A percentile compares a stretch with the other conserved stretches of the same genome.
Evolutionary conservation across 306 rosid genomes (phyloP).

Genomic region (Rosa chinensis): DNA sequence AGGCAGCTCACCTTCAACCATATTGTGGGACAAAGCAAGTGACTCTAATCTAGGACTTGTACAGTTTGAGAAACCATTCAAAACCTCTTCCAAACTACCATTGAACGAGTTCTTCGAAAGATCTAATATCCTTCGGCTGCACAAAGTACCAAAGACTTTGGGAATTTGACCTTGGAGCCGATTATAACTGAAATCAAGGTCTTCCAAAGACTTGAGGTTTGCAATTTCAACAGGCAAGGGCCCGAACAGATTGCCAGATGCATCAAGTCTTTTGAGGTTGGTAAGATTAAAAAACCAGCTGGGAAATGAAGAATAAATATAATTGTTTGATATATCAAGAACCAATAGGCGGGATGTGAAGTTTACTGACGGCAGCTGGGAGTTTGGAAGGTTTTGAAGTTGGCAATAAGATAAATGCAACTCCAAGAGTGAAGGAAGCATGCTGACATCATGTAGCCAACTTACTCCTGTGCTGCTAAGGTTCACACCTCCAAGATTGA

Average conservation of each 20-base stretch:
- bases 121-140: neutral
- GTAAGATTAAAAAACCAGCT: constrained; percentile 24
- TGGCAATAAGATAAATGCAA: neutral
- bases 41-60: neutral
- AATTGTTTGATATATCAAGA: neutral
- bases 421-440: constrained; percentile 1
- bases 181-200: neutral
- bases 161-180: neutral
- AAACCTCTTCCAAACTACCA: neutral
- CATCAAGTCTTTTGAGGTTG: neutral
- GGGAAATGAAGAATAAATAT: constrained; percentile 8
- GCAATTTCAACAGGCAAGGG: neutral
- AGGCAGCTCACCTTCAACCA: neutral
- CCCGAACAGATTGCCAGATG: neutral
- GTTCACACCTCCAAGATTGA: too few species aligned
- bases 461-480: neutral
- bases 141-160: neutral
- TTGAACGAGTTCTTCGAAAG: neutral
- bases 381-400: neutral
- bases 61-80: neutral
- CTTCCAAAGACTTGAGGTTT: constrained; percentile 5
- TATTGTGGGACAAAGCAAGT: neutral
- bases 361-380: neutral
- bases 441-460: constrained; percentile 19
- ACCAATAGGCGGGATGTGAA: neutral